These are phyloP conservation scores for Debaryomyces singareniensis DNA, from an alignment of 1,139 yeast genomes.

Conservation along the genomic window DNA sequence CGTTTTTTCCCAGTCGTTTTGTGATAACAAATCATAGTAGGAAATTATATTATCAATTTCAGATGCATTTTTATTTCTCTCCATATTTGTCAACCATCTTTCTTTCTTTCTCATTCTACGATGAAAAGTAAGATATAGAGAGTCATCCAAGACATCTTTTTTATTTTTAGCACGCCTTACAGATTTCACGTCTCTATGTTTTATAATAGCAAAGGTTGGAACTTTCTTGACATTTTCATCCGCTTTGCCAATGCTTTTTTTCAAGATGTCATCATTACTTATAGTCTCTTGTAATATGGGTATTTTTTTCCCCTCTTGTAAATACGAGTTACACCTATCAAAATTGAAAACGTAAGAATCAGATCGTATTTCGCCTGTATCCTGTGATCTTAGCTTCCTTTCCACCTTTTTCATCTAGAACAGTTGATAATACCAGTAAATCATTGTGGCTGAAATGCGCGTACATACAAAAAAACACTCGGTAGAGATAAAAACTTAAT, in stretches of 20 bases:
- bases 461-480: no score
- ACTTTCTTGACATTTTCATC: constrained; percentile 5
- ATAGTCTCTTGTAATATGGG: constrained; percentile 6
- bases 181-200: constrained; percentile 8
- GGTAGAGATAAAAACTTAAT: neutral
- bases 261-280: constrained; percentile 7
- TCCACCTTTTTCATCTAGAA: constrained; percentile 5
- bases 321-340: constrained; percentile 21
- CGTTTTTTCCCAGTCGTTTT: constrained; percentile 50
- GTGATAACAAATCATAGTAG: constrained; percentile 40
- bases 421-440: neutral
- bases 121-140: constrained; percentile 45
- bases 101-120: constrained; percentile 63
- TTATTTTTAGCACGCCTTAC: constrained; percentile 17
- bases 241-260: constrained; percentile 7
- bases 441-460: neutral
- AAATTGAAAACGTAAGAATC: constrained; percentile 21
- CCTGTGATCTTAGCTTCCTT: constrained; percentile 9
- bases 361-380: constrained; percentile 4
- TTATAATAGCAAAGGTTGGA: constrained; percentile 6
- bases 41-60: constrained; percentile 47
- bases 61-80: constrained; percentile 40
- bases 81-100: constrained; percentile 53
- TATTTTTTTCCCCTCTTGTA: constrained; percentile 18
- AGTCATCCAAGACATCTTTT: constrained; percentile 42